Evolutionary conservation across 1,139 yeast genomes (phyloP).

Genomic region (Blastobotrys elegans): DNA sequence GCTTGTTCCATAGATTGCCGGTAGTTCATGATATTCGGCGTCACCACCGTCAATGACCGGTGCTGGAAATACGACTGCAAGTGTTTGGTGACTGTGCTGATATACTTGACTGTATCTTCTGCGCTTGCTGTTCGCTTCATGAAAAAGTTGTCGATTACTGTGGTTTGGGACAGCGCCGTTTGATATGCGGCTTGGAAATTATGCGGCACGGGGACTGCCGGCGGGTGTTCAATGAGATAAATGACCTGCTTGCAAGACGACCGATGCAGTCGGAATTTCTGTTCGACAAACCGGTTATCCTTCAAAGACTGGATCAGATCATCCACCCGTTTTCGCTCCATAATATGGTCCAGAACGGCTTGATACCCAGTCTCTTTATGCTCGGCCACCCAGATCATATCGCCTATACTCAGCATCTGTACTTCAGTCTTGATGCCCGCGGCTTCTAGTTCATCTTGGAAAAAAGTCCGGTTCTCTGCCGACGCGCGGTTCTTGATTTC

Average conservation of each 20-base stretch:
- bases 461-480: slow-evolving; percentile 28
- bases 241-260: slow-evolving; percentile 64
- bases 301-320: slow-evolving; percentile 77
- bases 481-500: slow-evolving; percentile 48
- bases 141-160: slow-evolving; percentile 62
- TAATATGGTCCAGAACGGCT: slow-evolving; percentile 69
- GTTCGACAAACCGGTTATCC: slow-evolving; percentile 83
- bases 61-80: slow-evolving; percentile 34
- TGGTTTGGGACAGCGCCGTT: slow-evolving; percentile 70
- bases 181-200: slow-evolving; percentile 61
- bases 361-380: slow-evolving; percentile 47
- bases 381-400: slow-evolving; percentile 82
- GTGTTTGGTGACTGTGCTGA: slow-evolving; percentile 52
- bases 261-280: slow-evolving; percentile 66
- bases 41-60: slow-evolving; percentile 30
- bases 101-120: slow-evolving; percentile 68
- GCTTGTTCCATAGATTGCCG: slow-evolving; percentile 18
- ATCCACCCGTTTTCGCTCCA: slow-evolving; percentile 85
- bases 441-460: slow-evolving; percentile 45
- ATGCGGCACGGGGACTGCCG: slow-evolving; percentile 34
- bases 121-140: slow-evolving; percentile 64
- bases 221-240: slow-evolving; percentile 79
- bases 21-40: slow-evolving; percentile 46
- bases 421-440: slow-evolving; percentile 51
- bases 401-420: slow-evolving; percentile 72